Percentiles rank a stretch among this genome's conserved stretches.
phyloP scores from a whole-genome alignment of 768 basidiomycete species.

The Suillus subaureus region DNA sequence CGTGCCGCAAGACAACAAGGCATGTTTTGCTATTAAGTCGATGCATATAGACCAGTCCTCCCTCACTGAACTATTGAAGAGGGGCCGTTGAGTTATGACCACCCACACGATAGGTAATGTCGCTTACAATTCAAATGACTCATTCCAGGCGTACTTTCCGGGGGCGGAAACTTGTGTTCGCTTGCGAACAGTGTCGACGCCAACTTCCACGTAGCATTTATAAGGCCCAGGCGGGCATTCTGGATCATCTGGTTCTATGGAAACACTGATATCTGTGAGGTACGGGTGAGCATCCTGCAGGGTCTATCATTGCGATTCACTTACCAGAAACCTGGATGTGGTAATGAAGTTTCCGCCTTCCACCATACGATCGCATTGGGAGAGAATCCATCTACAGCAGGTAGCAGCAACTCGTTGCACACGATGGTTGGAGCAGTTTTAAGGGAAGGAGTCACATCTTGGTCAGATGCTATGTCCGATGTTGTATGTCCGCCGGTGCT shows the following conservation, averaged over 20 bases:
- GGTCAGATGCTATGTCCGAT: background rate
- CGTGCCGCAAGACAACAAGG: background rate
- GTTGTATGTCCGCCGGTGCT: background rate
- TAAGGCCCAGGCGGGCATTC: background rate
- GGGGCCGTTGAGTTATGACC: background rate
- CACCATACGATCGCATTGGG: background rate
- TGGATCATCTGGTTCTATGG: background rate
- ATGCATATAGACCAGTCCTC: slow-evolving; percentile 8
- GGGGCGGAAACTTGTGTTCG: background rate
- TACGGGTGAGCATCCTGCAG: background rate
- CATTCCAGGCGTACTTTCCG: slow-evolving; percentile 4
- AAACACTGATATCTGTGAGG: background rate
- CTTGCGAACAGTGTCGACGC: background rate
- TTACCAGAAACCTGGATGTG: slow-evolving; percentile 1
- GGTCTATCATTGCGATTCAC: background rate
- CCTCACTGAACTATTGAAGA: slow-evolving; percentile 1
- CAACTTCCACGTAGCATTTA: slow-evolving; percentile 2
- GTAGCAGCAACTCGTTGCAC: background rate
- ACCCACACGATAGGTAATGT: background rate
- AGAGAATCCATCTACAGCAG: background rate
- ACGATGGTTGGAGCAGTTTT: background rate
- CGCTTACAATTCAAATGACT: slow-evolving; percentile 7
- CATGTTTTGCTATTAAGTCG: background rate
- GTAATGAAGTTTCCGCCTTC: background rate
- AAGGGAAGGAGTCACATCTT: background rate